Evolutionary conservation across 805 yeast genomes (phyloP), one percentile per base, ranked within the genome.

Genomic region (Zygosaccharomyces lentus): DNA sequence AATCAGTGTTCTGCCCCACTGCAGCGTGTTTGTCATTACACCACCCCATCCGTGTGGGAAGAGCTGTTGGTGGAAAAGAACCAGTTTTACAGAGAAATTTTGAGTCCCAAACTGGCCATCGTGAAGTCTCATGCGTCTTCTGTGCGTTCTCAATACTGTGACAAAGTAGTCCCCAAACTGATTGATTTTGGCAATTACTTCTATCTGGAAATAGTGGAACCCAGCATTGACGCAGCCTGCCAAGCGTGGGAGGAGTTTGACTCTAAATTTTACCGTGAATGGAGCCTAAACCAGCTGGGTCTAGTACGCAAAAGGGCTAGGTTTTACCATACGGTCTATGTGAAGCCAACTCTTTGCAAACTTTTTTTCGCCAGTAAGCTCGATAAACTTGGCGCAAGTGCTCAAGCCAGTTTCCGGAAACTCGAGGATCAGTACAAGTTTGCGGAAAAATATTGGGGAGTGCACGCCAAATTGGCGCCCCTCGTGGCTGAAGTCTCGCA

Each of bases 11-110:
- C 59, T 9, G 41, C 35, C 12, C 49, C 53, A 8, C 45, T 53
- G 31, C 51, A 50, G 39, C 39, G 36, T 15, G 37, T 51, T 15
- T 59, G 63, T 24, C 52, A 51, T 19, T 56, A 55, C 39, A 51
- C 61, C 12, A 38, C 54, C 7, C 58, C 59, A 10, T 26, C 44
- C 9, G 42, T 42, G 5, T 55, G 61, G 58, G 43, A 54, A 37
- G 27, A 40, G n/a, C 31, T 37, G n/a, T 34, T 57, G 19, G 16
- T 39, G 12, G 47, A 47, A 19, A 39, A 46, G 10, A 50, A 43
- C 34, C 35, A 13, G n/a, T 38, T 50, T 9, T 58, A 58, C 37
- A 48, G 43, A 23, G 43, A 50, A 21, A 48, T 44, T 10, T 26
- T 58, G n/a, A 40, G 48, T 24, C 61, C 62, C 6, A 48, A 43